Evolutionary conservation across 2,329 filamentous ascomycete species (phyloP).

Genomic region (Penicillium sp.): DNA sequence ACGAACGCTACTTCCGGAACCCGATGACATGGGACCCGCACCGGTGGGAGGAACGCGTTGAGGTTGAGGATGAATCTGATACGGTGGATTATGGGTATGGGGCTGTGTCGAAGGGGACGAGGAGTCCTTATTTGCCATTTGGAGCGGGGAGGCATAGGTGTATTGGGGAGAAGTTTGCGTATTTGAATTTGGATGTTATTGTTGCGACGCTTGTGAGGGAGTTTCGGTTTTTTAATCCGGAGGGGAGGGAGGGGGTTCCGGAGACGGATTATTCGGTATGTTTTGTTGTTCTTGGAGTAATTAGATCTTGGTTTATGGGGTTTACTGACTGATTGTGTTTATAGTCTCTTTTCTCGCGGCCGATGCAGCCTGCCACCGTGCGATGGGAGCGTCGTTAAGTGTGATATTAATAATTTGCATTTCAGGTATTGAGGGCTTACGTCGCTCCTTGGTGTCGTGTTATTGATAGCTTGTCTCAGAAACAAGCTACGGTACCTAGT

Average conservation of each 20-base stretch:
- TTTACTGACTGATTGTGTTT: not conserved
- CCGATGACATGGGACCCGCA: slow-evolving; percentile 66
- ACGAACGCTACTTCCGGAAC: slow-evolving; percentile 66
- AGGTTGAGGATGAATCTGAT: slow-evolving; percentile 57
- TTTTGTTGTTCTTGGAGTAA: slow-evolving; percentile 26
- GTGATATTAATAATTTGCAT: not conserved
- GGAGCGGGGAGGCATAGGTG: slow-evolving; percentile 75
- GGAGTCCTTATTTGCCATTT: slow-evolving; percentile 71
- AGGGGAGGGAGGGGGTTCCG: slow-evolving; percentile 63
- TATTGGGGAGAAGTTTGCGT: slow-evolving; percentile 78
- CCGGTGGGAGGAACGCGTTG: slow-evolving; percentile 59
- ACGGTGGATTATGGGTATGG: slow-evolving; percentile 68
- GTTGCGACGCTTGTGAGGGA: slow-evolving; percentile 66
- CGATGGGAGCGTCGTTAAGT: slow-evolving; percentile 29
- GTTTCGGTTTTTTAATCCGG: slow-evolving; percentile 64
- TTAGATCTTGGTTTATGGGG: slow-evolving; percentile 32
- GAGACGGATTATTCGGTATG: slow-evolving; percentile 68
- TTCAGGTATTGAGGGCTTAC: not conserved
- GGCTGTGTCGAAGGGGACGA: slow-evolving; percentile 64
- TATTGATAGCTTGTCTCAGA: not conserved
- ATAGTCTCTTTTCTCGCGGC: slow-evolving; percentile 38
- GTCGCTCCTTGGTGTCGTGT: not conserved
- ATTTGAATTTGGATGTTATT: slow-evolving; percentile 71
- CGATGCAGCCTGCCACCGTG: slow-evolving; percentile 34
- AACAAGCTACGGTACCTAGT: no score